phyloP scores from a whole-genome alignment of 192 early-diverging fungal species.

The Linderina pennispora region DNA sequence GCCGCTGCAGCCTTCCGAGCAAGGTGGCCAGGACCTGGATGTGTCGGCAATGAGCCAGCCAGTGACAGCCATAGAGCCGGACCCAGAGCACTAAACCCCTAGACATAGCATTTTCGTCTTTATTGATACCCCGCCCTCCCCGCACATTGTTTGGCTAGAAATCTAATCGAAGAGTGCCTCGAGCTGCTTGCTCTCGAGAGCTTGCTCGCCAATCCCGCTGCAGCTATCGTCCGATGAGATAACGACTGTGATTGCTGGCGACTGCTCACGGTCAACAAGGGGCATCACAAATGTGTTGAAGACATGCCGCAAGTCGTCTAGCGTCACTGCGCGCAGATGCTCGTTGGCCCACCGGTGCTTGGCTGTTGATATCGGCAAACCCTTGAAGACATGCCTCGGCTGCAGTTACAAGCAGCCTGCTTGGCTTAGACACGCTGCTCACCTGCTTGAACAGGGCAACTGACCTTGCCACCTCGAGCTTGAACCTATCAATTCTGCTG shows the following conservation, averaged over 20 bases:
- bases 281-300: neutral
- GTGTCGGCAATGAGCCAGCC: no score
- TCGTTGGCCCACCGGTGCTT: no score
- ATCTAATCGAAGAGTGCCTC: no score
- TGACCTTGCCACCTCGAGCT: neutral
- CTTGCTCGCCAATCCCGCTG: no score
- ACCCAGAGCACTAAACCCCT: no score
- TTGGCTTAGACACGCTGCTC: neutral
- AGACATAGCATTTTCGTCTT: no score
- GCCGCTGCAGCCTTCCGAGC: neutral
- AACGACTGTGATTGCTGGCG: neutral
- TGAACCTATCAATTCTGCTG: neutral
- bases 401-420: neutral
- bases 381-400: neutral
- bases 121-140: no score
- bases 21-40: no score
- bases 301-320: neutral
- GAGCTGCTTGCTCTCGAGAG: no score
- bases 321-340: neutral
- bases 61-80: no score
- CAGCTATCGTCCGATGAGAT: no score
- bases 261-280: neutral
- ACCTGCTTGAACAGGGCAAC: neutral
- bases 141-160: no score
- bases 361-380: neutral